A percentile compares a stretch with the other conserved stretches of the same genome.
phyloP scores from a whole-genome alignment of 2,329 filamentous ascomycete species.

The Fonsecaea monophora region DNA sequence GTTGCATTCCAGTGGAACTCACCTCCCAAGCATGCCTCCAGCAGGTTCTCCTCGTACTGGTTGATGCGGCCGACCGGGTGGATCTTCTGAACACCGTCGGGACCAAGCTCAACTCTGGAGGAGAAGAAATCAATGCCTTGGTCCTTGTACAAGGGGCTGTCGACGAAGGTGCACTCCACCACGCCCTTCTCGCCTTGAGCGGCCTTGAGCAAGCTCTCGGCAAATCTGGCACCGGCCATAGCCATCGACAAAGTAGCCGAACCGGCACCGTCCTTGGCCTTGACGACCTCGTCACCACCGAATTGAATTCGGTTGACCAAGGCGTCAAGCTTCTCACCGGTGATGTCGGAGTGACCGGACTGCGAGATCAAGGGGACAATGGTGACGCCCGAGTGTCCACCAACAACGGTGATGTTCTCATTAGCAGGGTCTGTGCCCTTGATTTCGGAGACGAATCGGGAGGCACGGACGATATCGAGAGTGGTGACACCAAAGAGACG shows the following conservation, averaged over 20 bases:
- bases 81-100: constrained; percentile 94
- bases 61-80: constrained; percentile 84
- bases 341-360: constrained; percentile 83
- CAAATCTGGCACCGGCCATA: constrained; percentile 84
- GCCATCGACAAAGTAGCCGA: constrained; percentile 99
- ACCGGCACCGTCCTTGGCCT: constrained; percentile 97
- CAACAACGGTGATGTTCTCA: constrained; percentile 95
- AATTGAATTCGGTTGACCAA: constrained; percentile 97
- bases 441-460: constrained; percentile 95
- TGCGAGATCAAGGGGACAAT: constrained; percentile 98
- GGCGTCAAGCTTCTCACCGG: constrained; percentile 73
- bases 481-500: constrained; percentile 99
- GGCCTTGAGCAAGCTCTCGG: constrained; percentile 92
- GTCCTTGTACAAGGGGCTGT: constrained; percentile 98
- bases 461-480: constrained; percentile 96
- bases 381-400: constrained; percentile 96
- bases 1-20: constrained; percentile 7
- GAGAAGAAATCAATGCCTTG: constrained; percentile 97
- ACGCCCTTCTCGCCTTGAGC: constrained; percentile 93
- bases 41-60: constrained; percentile 83
- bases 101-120: constrained; percentile 92
- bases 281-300: constrained; percentile 97
- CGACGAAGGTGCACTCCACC: constrained; percentile 94
- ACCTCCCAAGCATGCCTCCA: constrained; percentile 79
- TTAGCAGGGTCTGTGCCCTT: constrained; percentile 87